Percentiles rank a stretch among this genome's conserved stretches.
Conservation (phyloP, 805 yeast species). For the Hanseniaspora jakobsenii region DNA sequence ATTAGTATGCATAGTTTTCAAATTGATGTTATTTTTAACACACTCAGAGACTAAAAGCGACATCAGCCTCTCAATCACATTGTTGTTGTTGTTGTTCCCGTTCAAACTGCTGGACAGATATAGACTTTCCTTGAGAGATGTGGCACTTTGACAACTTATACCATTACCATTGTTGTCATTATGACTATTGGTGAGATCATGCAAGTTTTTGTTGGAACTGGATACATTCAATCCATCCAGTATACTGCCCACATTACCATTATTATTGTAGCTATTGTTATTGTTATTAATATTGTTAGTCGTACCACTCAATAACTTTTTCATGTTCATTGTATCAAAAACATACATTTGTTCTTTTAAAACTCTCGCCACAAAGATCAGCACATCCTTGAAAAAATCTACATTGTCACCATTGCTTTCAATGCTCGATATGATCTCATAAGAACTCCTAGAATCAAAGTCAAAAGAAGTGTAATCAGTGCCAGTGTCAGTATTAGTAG, state of each 20-base stretch:
- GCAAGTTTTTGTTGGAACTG: no score
- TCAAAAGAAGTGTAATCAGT: not conserved
- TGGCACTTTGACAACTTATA: not conserved
- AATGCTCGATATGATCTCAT: not conserved
- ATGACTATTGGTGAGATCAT: no score
- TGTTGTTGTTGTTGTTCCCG: not conserved
- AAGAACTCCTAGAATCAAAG: not conserved
- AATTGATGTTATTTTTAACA: conserved; percentile 1
- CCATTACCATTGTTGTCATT: not conserved
- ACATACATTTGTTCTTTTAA: not conserved
- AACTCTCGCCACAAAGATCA: conserved; percentile 1
- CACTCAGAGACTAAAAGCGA: conserved; percentile 12
- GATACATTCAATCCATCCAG: no score
- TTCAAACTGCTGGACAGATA: not conserved
- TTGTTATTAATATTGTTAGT: no score
- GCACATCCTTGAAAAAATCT: not conserved
- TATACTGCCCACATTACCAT: no score
- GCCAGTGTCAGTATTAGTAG: conserved; percentile 9
- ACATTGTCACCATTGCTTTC: not conserved
- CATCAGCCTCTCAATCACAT: not conserved
- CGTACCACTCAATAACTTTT: no score
- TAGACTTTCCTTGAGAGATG: conserved; percentile 5
- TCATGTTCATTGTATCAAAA: no score
- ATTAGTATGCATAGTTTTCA: not conserved
- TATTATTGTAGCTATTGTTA: no score